Evolutionary conservation across 306 rosid genomes (phyloP), one percentile per base, ranked within the genome.

Genomic region (Rosa chinensis): DNA sequence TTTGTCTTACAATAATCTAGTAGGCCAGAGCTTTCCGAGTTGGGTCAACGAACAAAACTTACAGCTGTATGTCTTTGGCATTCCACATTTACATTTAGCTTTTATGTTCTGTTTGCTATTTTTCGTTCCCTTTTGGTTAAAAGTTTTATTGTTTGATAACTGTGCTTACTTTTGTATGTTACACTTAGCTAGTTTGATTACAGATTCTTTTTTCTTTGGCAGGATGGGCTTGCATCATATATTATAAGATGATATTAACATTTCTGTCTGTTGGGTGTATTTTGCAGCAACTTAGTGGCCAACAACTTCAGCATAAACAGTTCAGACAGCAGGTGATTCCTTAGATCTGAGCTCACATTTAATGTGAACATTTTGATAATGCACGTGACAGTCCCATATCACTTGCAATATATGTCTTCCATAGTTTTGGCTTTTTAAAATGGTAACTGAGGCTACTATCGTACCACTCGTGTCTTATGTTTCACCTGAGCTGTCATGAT

Each of bases 251-350:
- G 77, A 82, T 85, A 74, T 45, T 85, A 23, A 77, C 73, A 68
- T 55, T 55, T 50, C 5, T 10, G 42, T 75, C 23, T 50, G 53
- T 78, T 77, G 73, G 68, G 52, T 76, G 40, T 84, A 68, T 53
- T 70, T 62, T 86, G 82, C 93, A 94, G 97, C 58, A 94, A 94
- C 77, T 77, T 88, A 58, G 97, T 94, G n/a, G 96, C 90, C 79
- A 94, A 92, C 93, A 88, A 89, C 82, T 86, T 92, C 62, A 86
- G 85, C n/a, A 44, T 86, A 75, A 86, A 75, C 5, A 67, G 79
- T 66, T 88, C 88, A 72, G 78, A 75, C 68, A 87, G 71, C 92
- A 84, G 98, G 98, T 94, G 53, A 84, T 20, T 81, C 50, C 77
- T 62, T 61, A 5, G 7, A 21, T 59, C 63, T 50, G 32, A 2